Percentiles rank a stretch among this genome's conserved stretches.
These are phyloP conservation scores for Ilyonectria sp. DNA, from an alignment of 2,329 filamentous ascomycete genomes.

Conservation along the genomic window DNA sequence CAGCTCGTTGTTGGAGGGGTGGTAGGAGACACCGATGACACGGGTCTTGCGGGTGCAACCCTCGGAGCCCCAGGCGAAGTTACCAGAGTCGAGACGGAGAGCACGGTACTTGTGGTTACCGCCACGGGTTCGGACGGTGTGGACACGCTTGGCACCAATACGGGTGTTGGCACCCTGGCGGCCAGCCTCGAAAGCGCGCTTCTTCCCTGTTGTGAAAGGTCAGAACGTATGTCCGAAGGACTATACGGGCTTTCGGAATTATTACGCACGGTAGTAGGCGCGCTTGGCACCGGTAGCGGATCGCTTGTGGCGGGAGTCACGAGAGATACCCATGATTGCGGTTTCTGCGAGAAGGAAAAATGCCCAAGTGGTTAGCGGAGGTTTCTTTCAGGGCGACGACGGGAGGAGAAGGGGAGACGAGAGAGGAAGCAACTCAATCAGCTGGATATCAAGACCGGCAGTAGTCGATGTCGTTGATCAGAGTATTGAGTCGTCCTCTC, in stretches of 20 bases:
- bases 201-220: slow-evolving; percentile 87
- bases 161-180: slow-evolving; percentile 99
- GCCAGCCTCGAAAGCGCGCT: slow-evolving; percentile 99
- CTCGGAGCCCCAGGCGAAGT: slow-evolving; percentile 99
- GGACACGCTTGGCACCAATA: slow-evolving; percentile 97
- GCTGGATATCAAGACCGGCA: slow-evolving; percentile 41
- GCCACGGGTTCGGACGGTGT: slow-evolving; percentile 96
- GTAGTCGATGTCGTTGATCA: slow-evolving; percentile 43
- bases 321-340: slow-evolving; percentile 99
- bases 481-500: slow-evolving; percentile 40
- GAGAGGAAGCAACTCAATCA: slow-evolving; percentile 39
- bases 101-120: slow-evolving; percentile 99
- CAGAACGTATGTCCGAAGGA: slow-evolving; percentile 76
- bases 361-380: slow-evolving; percentile 42
- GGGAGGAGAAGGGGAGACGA: slow-evolving; percentile 27
- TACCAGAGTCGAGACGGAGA: slow-evolving; percentile 97
- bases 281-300: slow-evolving; percentile 99
- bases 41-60: slow-evolving; percentile 98
- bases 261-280: slow-evolving; percentile 86
- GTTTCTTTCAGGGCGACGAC: slow-evolving; percentile 3
- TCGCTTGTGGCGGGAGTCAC: slow-evolving; percentile 99
- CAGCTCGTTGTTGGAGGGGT: slow-evolving; percentile 99
- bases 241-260: slow-evolving; percentile 78
- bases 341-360: slow-evolving; percentile 65
- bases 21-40: slow-evolving; percentile 98